Evolutionary conservation across 202 grass and related monocot species (phyloP), one percentile per base, ranked within the genome.

Genomic region (Setaria viridis): DNA sequence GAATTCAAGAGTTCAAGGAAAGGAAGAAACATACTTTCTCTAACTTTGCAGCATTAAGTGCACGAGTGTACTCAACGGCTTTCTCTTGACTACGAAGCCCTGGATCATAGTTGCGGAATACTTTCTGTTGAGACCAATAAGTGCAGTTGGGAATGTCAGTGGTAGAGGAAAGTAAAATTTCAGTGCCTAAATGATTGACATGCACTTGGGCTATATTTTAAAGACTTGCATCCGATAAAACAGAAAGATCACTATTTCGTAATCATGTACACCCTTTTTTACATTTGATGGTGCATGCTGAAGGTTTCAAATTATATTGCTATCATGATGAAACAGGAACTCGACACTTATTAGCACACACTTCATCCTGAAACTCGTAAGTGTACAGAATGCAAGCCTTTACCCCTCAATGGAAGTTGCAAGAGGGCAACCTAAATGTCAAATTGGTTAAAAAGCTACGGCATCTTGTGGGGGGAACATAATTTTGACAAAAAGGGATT

Each of bases 31-130:
- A 30, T 67, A 93, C 97, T 88, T 97, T 99, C 62, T 99, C 97
- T 80, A 99, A 80, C 84, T 99, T 99, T 47, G 94, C 93, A 47
- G 97, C 92, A 91, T 93, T 94, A 64, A 99, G 90, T 19, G 97
- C 94, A 29, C 97, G 88, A 10, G 92, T 96, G 71, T 94, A 99
- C 78, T 99, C 97, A 33, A 96, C 87, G 20, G 94, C 90, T 81
- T 91, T 97, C 82, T 99, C 97, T 84, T 92, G 97, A 19, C 82
- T 91, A 29, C 88, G 94, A 87, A 99, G 91, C 11, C 78, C 91
- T 56, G 92, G 92, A 72, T 99, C 97, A 84, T 97, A 99, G 79
- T 95, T 99, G 60, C 80, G 87, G 75, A 93, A 97, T 53, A 99
- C 97, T 94, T 97, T 99, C 94, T 99, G 90, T 91, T 80, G 70